Evolutionary conservation across 2,329 filamentous ascomycete species (phyloP).

Genomic region (Xylaria digitata): DNA sequence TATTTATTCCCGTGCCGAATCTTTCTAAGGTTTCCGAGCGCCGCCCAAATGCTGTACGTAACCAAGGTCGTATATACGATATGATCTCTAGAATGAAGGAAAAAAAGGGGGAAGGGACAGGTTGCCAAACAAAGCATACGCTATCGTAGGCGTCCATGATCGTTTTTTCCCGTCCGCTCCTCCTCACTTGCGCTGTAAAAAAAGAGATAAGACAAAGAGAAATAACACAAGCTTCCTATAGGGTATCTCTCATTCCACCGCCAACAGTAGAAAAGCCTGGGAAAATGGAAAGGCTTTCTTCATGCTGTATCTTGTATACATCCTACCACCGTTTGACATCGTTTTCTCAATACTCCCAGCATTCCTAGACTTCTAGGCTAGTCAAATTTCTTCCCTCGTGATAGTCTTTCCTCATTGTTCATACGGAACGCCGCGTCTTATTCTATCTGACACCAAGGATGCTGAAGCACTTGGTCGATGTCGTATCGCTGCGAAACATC

Average conservation of each 20-base stretch:
- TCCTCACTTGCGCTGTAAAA: not conserved
- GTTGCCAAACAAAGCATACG: not conserved
- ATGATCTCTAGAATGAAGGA: slow-evolving; percentile 29
- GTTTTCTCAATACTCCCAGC: slow-evolving; percentile 16
- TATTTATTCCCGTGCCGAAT: slow-evolving; percentile 17
- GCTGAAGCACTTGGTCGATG: slow-evolving; percentile 88
- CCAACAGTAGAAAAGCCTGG: slow-evolving; percentile 19
- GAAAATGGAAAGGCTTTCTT: slow-evolving; percentile 15
- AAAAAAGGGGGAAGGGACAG: not conserved
- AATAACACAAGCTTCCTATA: slow-evolving; percentile 15
- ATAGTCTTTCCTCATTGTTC: slow-evolving; percentile 16
- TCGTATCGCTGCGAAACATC: slow-evolving; percentile 84
- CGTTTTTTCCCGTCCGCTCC: not conserved
- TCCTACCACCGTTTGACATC: slow-evolving; percentile 23
- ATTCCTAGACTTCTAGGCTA: slow-evolving; percentile 33
- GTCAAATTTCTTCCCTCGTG: not conserved
- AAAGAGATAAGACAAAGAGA: slow-evolving; percentile 1
- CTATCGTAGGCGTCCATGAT: slow-evolving; percentile 1
- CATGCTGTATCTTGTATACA: slow-evolving; percentile 26
- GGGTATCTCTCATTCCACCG: slow-evolving; percentile 37
- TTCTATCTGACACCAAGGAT: slow-evolving; percentile 77
- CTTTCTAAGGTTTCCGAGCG: slow-evolving; percentile 25
- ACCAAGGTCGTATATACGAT: slow-evolving; percentile 25
- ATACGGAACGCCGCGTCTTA: slow-evolving; percentile 16
- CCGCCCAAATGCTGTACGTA: slow-evolving; percentile 34